A percentile compares a stretch with the other conserved stretches of the same genome.
Conservation (phyloP, 805 yeast species). For the Kodamaea hsintzibuensis region DNA sequence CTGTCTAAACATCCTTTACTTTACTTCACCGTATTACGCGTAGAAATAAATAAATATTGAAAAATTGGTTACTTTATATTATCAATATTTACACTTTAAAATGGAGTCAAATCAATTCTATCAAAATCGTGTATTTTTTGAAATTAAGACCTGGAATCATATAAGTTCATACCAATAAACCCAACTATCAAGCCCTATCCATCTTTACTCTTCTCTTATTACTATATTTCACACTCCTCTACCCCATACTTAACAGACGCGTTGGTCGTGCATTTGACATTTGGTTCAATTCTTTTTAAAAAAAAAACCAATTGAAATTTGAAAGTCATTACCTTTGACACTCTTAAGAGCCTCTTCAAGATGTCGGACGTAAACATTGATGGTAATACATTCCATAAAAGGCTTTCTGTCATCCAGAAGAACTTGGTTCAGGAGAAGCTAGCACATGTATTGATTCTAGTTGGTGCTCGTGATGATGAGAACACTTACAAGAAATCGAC, state of each 20-base stretch:
- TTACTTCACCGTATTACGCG: slow-evolving; percentile 1
- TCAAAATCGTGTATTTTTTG: neutral
- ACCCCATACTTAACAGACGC: neutral
- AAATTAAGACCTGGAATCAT: neutral
- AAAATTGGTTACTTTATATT: neutral
- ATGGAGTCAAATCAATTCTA: neutral
- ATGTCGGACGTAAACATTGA: slow-evolving; percentile 67
- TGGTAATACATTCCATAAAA: slow-evolving; percentile 49
- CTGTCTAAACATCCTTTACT: slow-evolving; percentile 60
- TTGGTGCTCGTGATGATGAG: slow-evolving; percentile 85
- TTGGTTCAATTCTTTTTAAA: neutral
- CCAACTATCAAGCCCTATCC: neutral
- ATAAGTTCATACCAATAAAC: neutral
- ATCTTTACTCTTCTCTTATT: neutral
- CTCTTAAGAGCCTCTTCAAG: slow-evolving; percentile 3
- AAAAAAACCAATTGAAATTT: neutral
- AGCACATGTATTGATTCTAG: slow-evolving; percentile 52
- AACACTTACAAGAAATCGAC: slow-evolving; percentile 89
- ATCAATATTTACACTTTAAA: neutral
- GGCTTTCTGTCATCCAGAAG: slow-evolving; percentile 46
- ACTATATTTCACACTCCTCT: neutral
- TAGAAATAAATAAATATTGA: neutral
- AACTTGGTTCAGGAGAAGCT: slow-evolving; percentile 26
- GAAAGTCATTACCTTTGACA: neutral
- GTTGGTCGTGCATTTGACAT: neutral